These are phyloP conservation scores for Solanum piurae DNA, from an alignment of 257 asterid species.

Conservation along the genomic window DNA sequence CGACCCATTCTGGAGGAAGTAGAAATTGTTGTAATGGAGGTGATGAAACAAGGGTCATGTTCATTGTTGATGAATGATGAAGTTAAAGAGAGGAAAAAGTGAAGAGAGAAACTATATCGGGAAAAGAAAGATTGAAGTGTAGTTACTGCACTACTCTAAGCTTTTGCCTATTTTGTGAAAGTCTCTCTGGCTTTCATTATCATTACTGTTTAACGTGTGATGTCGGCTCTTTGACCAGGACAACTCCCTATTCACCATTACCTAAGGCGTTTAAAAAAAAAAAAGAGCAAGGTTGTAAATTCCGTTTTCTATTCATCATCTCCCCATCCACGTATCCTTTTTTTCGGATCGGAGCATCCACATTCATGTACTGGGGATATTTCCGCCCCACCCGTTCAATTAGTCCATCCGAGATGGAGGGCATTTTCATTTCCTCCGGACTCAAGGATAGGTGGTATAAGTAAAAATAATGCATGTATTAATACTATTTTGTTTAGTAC, in stretches of 20 bases:
- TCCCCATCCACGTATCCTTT: no score
- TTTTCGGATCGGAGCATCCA: no score
- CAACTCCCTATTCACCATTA: background rate
- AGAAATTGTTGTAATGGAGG: background rate
- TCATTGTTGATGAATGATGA: background rate
- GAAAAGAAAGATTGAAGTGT: conserved; percentile 15
- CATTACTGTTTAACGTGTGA: conserved; percentile 11
- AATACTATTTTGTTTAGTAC: no score
- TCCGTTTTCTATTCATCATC: no score
- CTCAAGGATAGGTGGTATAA: no score
- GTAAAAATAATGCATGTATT: no score
- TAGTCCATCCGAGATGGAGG: no score
- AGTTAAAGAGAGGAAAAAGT: background rate
- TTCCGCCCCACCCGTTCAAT: no score
- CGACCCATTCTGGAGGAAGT: conserved; percentile 11
- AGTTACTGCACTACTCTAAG: background rate
- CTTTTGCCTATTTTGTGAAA: conserved; percentile 13
- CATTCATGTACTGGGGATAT: no score
- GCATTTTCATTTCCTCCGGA: no score
- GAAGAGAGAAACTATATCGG: conserved; percentile 10
- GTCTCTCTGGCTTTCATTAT: background rate
- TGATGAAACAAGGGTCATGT: background rate
- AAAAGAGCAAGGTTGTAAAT: no score
- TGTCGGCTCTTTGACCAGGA: conserved; percentile 16
- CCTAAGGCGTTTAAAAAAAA: background rate